These are phyloP conservation scores for Cochlearia excelsa DNA, from an alignment of 345 rosid genomes.

Conservation along the genomic window DNA sequence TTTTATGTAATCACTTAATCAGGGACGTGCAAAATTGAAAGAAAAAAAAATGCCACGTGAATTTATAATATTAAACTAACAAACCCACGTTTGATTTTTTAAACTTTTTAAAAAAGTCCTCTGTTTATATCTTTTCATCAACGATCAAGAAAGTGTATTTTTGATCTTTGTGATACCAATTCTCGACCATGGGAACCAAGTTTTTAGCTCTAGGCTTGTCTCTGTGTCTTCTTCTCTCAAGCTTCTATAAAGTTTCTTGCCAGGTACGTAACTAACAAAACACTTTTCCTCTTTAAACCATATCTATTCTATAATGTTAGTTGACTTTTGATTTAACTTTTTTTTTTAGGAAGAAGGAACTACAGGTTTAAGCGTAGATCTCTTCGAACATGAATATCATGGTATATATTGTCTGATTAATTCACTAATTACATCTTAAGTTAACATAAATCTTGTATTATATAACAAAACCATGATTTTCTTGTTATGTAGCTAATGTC, in stretches of 20 bases:
- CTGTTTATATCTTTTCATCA: background rate
- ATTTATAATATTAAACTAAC: slow-evolving; percentile 16
- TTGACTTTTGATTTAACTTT: slow-evolving; percentile 4
- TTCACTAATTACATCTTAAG: background rate
- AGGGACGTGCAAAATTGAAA: slow-evolving; percentile 11
- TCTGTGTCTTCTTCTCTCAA: slow-evolving; percentile 28
- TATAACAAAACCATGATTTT: background rate
- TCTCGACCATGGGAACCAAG: slow-evolving; percentile 27
- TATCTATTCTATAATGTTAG: background rate
- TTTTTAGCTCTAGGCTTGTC: slow-evolving; percentile 32
- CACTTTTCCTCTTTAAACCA: slow-evolving; percentile 1
- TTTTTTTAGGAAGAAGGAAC: slow-evolving; percentile 27
- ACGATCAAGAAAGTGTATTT: slow-evolving; percentile 12
- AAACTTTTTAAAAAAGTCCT: slow-evolving; percentile 18
- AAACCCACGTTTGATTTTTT: slow-evolving; percentile 27
- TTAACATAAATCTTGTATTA: background rate
- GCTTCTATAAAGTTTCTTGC: slow-evolving; percentile 31
- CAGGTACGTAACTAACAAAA: slow-evolving; percentile 28
- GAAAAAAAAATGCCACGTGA: slow-evolving; percentile 30
- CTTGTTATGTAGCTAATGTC: slow-evolving; percentile 24
- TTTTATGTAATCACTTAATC: slow-evolving; percentile 8
- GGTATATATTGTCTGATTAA: background rate
- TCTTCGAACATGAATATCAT: slow-evolving; percentile 24
- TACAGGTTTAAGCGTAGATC: slow-evolving; percentile 28
- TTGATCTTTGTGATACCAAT: slow-evolving; percentile 18